Percentiles rank a stretch among this genome's conserved stretches.
Evolutionary conservation across 1,284 basidiomycete species (phyloP).

Genomic region (Pholiota adiposa): DNA sequence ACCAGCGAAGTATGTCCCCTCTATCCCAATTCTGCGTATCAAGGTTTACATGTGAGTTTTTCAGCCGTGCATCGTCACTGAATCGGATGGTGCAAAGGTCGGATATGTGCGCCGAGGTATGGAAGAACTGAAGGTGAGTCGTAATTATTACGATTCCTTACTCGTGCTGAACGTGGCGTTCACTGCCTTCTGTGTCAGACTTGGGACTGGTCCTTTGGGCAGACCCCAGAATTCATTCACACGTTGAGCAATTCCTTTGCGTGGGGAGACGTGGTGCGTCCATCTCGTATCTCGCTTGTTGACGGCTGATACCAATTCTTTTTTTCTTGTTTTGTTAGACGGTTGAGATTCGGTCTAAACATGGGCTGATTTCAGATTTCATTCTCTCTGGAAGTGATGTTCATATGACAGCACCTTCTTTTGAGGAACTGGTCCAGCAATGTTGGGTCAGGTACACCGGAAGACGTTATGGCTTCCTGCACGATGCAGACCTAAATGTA

Average conservation of each 20-base stretch:
- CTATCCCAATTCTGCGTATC: not conserved
- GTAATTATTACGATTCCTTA: not conserved
- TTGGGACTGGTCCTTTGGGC: conserved; percentile 95
- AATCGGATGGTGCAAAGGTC: conserved; percentile 49
- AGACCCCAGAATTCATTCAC: conserved; percentile 92
- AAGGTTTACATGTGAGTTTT: conserved; percentile 12
- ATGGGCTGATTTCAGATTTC: conserved; percentile 63
- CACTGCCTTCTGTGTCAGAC: conserved; percentile 47
- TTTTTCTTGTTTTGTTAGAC: conserved; percentile 35
- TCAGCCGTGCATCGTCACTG: conserved; percentile 44
- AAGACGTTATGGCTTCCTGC: conserved; percentile 23
- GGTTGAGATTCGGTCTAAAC: conserved; percentile 58
- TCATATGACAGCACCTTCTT: conserved; percentile 1
- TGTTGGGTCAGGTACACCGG: not conserved
- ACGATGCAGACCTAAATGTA: not conserved
- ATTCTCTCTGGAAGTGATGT: conserved; percentile 35
- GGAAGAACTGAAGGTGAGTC: conserved; percentile 68
- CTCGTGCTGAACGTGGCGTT: not conserved
- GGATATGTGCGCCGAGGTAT: conserved; percentile 70
- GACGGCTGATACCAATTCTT: not conserved
- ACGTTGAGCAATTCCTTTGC: conserved; percentile 50
- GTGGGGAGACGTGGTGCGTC: conserved; percentile 66
- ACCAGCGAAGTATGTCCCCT: conserved; percentile 43
- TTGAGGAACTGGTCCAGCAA: not conserved
- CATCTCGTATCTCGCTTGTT: not conserved